Percentiles rank a stretch among this genome's conserved stretches.
These are phyloP conservation scores for Pythium periplocum DNA, from an alignment of 352 stramenopile genomes.

Conservation along the genomic window DNA sequence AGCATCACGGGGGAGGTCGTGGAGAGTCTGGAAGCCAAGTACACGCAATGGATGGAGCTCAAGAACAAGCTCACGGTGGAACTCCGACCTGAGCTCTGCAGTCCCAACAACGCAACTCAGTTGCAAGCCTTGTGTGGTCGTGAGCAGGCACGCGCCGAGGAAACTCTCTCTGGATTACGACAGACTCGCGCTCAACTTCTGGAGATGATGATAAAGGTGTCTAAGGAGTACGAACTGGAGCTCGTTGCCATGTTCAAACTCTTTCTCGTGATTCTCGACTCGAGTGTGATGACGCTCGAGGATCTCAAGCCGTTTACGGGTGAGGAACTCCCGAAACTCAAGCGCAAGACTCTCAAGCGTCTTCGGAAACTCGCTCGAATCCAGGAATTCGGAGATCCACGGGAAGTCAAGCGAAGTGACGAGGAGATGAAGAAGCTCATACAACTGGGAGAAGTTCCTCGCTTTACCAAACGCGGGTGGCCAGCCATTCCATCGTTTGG, in stretches of 20 bases:
- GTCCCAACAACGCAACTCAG: constrained; percentile 49
- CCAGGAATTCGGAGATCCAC: constrained; percentile 44
- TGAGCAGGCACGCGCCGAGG: constrained; percentile 36
- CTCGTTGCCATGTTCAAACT: constrained; percentile 37
- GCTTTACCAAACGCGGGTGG: constrained; percentile 50
- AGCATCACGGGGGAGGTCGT: constrained; percentile 10
- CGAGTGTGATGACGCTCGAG: constrained; percentile 50
- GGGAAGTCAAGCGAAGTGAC: constrained; percentile 38
- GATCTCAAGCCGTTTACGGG: constrained; percentile 46
- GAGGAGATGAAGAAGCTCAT: constrained; percentile 42
- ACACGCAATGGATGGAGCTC: constrained; percentile 31
- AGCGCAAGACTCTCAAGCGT: constrained; percentile 70
- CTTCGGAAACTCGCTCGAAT: constrained; percentile 57
- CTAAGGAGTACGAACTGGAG: constrained; percentile 41
- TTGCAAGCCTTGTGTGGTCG: constrained; percentile 49
- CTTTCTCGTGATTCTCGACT: constrained; percentile 48
- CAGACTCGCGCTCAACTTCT: constrained; percentile 29
- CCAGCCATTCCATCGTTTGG: constrained; percentile 40
- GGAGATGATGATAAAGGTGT: constrained; percentile 19
- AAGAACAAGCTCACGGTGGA: constrained; percentile 46
- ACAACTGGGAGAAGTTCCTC: constrained; percentile 34
- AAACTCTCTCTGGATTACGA: constrained; percentile 25
- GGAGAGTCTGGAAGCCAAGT: constrained; percentile 27
- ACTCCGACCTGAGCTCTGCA: constrained; percentile 70
- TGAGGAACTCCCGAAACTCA: constrained; percentile 36